These are phyloP conservation scores for Marasmius tenuissimus DNA, from an alignment of 1,284 basidiomycete genomes.

Conservation along the genomic window DNA sequence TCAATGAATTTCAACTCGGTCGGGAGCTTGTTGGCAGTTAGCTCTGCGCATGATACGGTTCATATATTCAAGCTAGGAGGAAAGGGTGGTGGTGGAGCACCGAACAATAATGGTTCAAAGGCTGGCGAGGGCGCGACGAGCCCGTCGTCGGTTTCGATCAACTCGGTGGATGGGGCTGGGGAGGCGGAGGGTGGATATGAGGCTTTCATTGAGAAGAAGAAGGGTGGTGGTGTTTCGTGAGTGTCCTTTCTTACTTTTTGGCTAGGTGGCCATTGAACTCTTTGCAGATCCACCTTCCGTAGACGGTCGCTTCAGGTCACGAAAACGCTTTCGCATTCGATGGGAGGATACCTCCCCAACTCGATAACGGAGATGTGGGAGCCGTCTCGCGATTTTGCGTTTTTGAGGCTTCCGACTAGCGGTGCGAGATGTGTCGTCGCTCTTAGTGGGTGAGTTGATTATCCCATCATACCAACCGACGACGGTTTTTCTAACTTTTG, in stretches of 20 bases:
- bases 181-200: slow-evolving; percentile 73
- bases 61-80: slow-evolving; percentile 90
- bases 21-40: slow-evolving; percentile 84
- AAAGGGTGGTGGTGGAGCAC: slow-evolving; percentile 15
- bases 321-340: slow-evolving; percentile 76
- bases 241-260: slow-evolving; percentile 18
- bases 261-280: slow-evolving; percentile 3
- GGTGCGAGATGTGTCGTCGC: slow-evolving; percentile 85
- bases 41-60: slow-evolving; percentile 92
- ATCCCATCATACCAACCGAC: background rate
- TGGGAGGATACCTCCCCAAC: slow-evolving; percentile 90
- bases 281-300: slow-evolving; percentile 54
- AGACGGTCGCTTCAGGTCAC: slow-evolving; percentile 78
- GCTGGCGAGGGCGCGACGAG: background rate
- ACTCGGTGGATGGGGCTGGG: slow-evolving; percentile 51
- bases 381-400: slow-evolving; percentile 93
- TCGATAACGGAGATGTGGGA: slow-evolving; percentile 97
- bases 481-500: background rate
- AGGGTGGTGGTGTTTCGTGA: slow-evolving; percentile 56
- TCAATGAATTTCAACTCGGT: slow-evolving; percentile 92
- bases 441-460: slow-evolving; percentile 69
- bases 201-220: slow-evolving; percentile 72
- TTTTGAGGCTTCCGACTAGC: slow-evolving; percentile 81
- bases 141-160: slow-evolving; percentile 52
- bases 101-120: background rate